phyloP scores from a whole-genome alignment of 106 monocot species.

The Allium cepa region DNA sequence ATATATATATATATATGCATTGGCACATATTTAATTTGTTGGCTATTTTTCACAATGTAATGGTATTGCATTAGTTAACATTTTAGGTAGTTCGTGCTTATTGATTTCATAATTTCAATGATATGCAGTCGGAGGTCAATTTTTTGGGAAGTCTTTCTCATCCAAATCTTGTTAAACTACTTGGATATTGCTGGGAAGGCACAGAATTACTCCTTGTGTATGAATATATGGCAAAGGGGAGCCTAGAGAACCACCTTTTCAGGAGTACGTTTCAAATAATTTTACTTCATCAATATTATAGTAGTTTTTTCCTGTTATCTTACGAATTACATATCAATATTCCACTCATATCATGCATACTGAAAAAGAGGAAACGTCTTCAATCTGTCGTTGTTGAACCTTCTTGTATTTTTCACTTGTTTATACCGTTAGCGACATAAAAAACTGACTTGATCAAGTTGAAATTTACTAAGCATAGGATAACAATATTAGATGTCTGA shows the following conservation, averaged over 20 bases:
- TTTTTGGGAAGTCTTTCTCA: constrained; percentile 22
- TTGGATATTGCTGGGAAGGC: constrained; percentile 26
- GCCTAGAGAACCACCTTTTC: constrained; percentile 26
- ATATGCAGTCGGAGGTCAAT: constrained; percentile 19
- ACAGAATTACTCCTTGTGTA: constrained; percentile 22
- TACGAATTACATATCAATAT: too few relatives aligned
- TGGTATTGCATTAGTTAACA: background rate
- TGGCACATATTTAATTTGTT: background rate
- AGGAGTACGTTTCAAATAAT: constrained; percentile 11
- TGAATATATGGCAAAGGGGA: constrained; percentile 25
- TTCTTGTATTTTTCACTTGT: too few relatives aligned
- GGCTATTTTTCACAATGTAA: background rate
- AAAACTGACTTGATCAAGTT: too few relatives aligned
- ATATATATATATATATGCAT: too few relatives aligned
- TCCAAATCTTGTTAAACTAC: constrained; percentile 25
- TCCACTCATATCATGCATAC: too few relatives aligned
- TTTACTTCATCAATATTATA: too few relatives aligned
- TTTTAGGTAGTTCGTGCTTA: background rate
- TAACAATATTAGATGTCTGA: too few relatives aligned
- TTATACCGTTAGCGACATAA: too few relatives aligned
- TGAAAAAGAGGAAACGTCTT: too few relatives aligned
- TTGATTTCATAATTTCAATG: constrained; percentile 3
- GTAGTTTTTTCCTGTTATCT: too few relatives aligned
- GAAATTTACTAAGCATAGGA: too few relatives aligned
- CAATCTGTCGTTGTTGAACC: too few relatives aligned